A percentile compares a stretch with the other conserved stretches of the same genome.
These are phyloP conservation scores for Stemphylium beticola DNA, from an alignment of 2,329 filamentous ascomycete species.

Conservation along the genomic window DNA sequence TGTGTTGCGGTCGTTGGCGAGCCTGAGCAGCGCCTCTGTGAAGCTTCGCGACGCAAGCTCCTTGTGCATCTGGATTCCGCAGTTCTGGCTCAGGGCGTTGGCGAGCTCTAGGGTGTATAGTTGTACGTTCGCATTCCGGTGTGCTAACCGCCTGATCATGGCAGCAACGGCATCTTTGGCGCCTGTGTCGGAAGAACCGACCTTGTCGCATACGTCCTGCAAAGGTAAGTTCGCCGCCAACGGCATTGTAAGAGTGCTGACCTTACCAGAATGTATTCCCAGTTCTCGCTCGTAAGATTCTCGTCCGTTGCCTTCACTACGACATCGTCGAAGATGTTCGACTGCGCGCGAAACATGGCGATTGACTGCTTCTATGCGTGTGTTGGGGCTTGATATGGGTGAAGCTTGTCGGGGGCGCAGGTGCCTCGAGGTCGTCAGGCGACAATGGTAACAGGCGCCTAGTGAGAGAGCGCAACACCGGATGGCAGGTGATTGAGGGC, in stretches of 20 bases:
- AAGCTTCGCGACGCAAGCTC: constrained; percentile 91
- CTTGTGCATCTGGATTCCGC: constrained; percentile 82
- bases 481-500: neutral
- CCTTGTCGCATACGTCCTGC: constrained; percentile 67
- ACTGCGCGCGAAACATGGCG: constrained; percentile 60
- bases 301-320: constrained; percentile 91
- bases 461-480: neutral
- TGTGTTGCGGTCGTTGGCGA: constrained; percentile 92
- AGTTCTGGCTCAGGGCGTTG: constrained; percentile 91
- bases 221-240: constrained; percentile 2
- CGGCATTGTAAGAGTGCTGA: neutral
- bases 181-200: constrained; percentile 58
- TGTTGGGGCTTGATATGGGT: neutral
- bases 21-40: constrained; percentile 87
- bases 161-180: constrained; percentile 86
- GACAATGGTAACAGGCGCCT: neutral
- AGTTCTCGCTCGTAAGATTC: constrained; percentile 87
- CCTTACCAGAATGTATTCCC: constrained; percentile 70
- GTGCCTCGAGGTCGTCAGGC: constrained; percentile 9
- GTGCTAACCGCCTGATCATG: constrained; percentile 88
- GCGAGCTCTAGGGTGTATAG: constrained; percentile 90
- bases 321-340: constrained; percentile 73
- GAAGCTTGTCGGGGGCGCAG: constrained; percentile 7
- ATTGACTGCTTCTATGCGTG: constrained; percentile 17
- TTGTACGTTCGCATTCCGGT: constrained; percentile 95